These are phyloP conservation scores for Incumbomyces lentus DNA, from an alignment of 2,329 filamentous ascomycete genomes.

Conservation along the genomic window DNA sequence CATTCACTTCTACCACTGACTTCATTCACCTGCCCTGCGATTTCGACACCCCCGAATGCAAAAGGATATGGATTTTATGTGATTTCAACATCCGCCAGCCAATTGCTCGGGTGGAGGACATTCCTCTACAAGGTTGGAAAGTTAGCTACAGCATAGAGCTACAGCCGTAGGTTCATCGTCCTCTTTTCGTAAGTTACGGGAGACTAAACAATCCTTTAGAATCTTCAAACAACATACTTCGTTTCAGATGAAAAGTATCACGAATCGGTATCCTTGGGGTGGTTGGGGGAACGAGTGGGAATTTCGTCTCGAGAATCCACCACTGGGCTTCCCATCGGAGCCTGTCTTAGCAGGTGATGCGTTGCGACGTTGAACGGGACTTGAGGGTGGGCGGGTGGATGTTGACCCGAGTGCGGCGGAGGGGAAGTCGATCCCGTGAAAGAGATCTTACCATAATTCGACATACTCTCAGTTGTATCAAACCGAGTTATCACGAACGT, in stretches of 20 bases:
- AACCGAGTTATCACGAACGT: no score
- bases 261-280: background rate
- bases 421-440: no score
- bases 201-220: background rate
- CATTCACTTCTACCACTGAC: background rate
- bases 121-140: background rate
- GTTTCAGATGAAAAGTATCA: background rate
- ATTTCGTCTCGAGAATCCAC: background rate
- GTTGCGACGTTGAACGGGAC: background rate
- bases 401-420: background rate
- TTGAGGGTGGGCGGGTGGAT: background rate
- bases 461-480: no score
- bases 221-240: background rate
- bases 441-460: no score
- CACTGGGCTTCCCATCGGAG: background rate
- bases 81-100: slow-evolving; percentile 1
- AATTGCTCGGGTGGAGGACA: background rate
- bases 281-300: slow-evolving; percentile 1
- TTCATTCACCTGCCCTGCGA: slow-evolving; percentile 1
- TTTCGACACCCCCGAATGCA: background rate
- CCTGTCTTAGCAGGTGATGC: no score
- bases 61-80: slow-evolving; percentile 2
- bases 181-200: background rate
- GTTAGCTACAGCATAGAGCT: background rate
- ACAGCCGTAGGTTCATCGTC: no score